These are phyloP conservation scores for Boletus speciosus DNA, from an alignment of 768 basidiomycete species.

Conservation along the genomic window DNA sequence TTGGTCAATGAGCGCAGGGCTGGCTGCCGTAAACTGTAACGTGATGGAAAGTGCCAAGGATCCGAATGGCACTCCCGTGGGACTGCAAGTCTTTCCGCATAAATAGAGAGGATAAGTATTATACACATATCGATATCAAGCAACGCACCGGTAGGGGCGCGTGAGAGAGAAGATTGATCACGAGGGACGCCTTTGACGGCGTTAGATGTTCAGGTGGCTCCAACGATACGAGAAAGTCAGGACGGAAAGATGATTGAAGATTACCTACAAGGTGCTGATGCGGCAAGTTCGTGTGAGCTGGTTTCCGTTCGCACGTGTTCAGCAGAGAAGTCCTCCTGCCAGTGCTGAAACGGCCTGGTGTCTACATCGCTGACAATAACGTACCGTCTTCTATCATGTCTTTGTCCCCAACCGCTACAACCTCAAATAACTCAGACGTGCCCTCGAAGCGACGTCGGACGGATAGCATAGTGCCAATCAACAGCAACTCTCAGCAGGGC, in stretches of 20 bases:
- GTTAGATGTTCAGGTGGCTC: not conserved
- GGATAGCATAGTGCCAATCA: conserved; percentile 24
- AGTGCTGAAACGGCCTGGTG: conserved; percentile 7
- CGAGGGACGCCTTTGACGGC: not conserved
- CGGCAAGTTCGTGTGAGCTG: not conserved
- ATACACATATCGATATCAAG: not conserved
- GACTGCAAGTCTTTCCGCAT: not conserved
- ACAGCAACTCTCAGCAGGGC: conserved; percentile 13
- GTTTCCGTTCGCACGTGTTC: conserved; percentile 14
- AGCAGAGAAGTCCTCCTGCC: not conserved
- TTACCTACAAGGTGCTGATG: not conserved
- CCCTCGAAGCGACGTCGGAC: conserved; percentile 59
- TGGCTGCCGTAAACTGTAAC: not conserved
- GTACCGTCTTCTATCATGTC: conserved; percentile 46
- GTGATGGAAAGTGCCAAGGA: not conserved
- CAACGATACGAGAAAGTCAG: not conserved
- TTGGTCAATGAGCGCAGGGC: not conserved
- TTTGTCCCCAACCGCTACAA: conserved; percentile 57
- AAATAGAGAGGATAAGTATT: not conserved
- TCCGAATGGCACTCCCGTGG: no score
- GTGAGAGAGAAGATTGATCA: not conserved
- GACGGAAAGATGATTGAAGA: not conserved
- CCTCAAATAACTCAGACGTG: conserved; percentile 53
- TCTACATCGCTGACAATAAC: conserved; percentile 13
- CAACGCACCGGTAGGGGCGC: not conserved